These are phyloP conservation scores for Tylopilus balloui DNA, from an alignment of 768 basidiomycete species.

Conservation along the genomic window DNA sequence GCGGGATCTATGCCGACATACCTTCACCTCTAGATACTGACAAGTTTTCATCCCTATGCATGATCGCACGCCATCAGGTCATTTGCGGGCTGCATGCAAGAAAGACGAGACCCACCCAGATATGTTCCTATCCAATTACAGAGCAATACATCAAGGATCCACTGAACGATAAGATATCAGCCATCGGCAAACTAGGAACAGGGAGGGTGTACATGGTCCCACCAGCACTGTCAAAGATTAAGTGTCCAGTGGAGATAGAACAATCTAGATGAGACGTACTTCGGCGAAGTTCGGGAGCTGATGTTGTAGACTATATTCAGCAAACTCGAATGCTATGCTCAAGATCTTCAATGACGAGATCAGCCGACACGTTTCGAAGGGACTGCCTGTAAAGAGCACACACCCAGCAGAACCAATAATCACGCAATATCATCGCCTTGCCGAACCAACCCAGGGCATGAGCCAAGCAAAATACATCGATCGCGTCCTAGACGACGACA, in stretches of 20 bases:
- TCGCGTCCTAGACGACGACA: conserved; percentile 49
- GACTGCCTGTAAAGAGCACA: conserved; percentile 14
- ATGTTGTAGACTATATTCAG: conserved; percentile 84
- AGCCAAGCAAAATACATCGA: conserved; percentile 85
- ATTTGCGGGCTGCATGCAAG: conserved; percentile 8
- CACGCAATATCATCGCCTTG: conserved; percentile 83
- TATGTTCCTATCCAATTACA: conserved; percentile 90
- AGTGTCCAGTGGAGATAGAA: conserved; percentile 20
- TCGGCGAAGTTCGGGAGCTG: conserved; percentile 86
- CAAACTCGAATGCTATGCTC: conserved; percentile 83
- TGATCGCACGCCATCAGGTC: conserved; percentile 11
- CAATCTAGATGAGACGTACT: conserved; percentile 40
- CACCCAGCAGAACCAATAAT: conserved; percentile 96
- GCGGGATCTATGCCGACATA: conserved; percentile 24
- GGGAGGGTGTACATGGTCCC: conserved; percentile 71
- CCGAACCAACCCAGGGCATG: conserved; percentile 89
- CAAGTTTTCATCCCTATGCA: conserved; percentile 77
- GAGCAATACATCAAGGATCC: conserved; percentile 80
- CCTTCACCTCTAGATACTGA: conserved; percentile 85
- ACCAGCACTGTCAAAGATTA: conserved; percentile 64
- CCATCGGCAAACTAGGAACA: neutral
- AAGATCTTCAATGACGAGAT: conserved; percentile 52
- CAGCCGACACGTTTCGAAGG: conserved; percentile 4
- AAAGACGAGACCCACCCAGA: conserved; percentile 46
- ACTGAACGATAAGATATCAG: conserved; percentile 41